Percentiles rank a stretch among this genome's conserved stretches.
phyloP scores from a whole-genome alignment of 306 rosid genomes.

The Rosa persica region DNA sequence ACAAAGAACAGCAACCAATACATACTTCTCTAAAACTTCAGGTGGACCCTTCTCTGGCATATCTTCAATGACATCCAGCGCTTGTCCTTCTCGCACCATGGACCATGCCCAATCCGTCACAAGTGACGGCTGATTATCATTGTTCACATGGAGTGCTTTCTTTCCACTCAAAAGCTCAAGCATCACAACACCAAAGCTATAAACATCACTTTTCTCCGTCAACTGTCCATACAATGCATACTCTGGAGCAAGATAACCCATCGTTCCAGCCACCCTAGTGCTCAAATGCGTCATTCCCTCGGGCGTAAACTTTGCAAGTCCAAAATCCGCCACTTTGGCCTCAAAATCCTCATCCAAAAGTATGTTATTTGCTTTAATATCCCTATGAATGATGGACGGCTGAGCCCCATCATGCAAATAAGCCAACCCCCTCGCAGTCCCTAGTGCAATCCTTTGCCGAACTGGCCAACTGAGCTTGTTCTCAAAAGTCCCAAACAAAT shows the following conservation, averaged over 20 bases:
- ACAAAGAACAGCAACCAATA: constrained; percentile 77
- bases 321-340: constrained; percentile 91
- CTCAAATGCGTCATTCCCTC: constrained; percentile 96
- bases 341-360: constrained; percentile 82
- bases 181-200: constrained; percentile 81
- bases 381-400: constrained; percentile 89
- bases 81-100: constrained; percentile 59
- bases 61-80: constrained; percentile 77
- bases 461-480: constrained; percentile 73
- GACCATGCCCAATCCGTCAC: constrained; percentile 94
- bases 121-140: constrained; percentile 56
- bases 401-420: constrained; percentile 94
- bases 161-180: constrained; percentile 95
- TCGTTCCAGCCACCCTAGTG: constrained; percentile 92
- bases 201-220: constrained; percentile 91
- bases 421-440: constrained; percentile 89
- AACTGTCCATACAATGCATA: constrained; percentile 92
- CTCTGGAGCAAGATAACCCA: constrained; percentile 99
- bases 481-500: constrained; percentile 60
- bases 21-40: constrained; percentile 75
- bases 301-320: constrained; percentile 84
- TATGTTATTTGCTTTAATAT: constrained; percentile 85
- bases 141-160: constrained; percentile 60
- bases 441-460: constrained; percentile 74
- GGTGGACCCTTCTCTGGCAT: constrained; percentile 66